Evolutionary conservation across 768 basidiomycete genomes (phyloP), one percentile per base, ranked within the genome.

Genomic region (Lyophyllum atratum): DNA sequence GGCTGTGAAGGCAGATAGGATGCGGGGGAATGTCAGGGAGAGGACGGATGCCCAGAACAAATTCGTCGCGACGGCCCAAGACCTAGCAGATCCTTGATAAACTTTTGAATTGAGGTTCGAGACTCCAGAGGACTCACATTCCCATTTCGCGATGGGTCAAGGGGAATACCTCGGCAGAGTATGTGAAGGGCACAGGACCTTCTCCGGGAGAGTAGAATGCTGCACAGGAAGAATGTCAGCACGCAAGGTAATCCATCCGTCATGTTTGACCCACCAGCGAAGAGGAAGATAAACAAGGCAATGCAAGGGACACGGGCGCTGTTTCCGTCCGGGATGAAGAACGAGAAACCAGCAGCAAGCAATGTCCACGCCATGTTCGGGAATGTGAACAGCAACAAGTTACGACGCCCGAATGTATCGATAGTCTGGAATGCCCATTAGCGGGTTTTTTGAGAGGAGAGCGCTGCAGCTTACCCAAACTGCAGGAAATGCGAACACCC

Each of bases 111-210:
- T 73, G 11, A 19, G 49, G 15, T 25, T 19, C 22, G 67, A 6
- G 65, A 71, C 56, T 69, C 71, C 14, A 59, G 42, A 40, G 9
- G 3, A 64, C 73, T 63, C 45, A 78, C 78, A 80, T 80, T 61
- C 78, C 78, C 75, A 89, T 79, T 64, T 91, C 90, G 64, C 92
- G 79, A 57, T 90, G 83, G 28, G 87, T 87, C 42, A 95, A 78
- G 8, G 93, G 94, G 82, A 92, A 96, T 11, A 90, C 93, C 71
- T 95, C 94, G 4, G 93, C 93, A 4, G 92, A 93, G 68, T 95
- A 95, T 0, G 90, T 87, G 70, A 89, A 95, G 0, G 93, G 93
- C 7, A 95, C 93, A 6, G 93, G 93, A 0, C 93, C 93, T 75
- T 93, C 92, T 59, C 92, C 92, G 1, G 89, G 90, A 0, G 89